Base-by-base conservation (phyloP, 306 rosid species). In the Cajanus cajan region DNA sequence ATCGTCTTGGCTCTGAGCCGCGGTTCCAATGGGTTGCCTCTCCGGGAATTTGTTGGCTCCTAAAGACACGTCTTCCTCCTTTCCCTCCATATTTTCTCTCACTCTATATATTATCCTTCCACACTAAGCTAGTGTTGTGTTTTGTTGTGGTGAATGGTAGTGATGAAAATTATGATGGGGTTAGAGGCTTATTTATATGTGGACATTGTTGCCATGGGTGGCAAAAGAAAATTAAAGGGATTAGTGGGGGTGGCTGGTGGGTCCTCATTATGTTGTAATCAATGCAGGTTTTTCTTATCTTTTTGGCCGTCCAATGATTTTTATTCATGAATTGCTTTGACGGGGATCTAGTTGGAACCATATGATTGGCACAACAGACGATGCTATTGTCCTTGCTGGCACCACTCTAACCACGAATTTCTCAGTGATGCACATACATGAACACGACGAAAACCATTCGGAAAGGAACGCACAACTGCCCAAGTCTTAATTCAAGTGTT, bases 41-140 rank as follows among this genome's bases (percentile, higher is more conserved):
- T 94, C 98, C 3, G 92, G 48, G 85, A 71, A 94, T 88, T 86
- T 94, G 96, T 92, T 94, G 4, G 98, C 98, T 80, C 97, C 98
- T 73, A 94, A 47, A 0, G 80, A 80, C 0, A 94, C 97, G 72
- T 94, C 98, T 71, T 94, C 88, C 76, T 94, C 98, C 82, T 92
- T 94, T 0, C 79, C 96, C 62, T 94, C 97, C 98, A 94, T 93
- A 74, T 54, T 55, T 10, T 5, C 11, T 2, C 59, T 19, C 59
- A 2, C 31, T 19, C 5, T 52, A 2, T 19, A 3, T 7, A 28
- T 9, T 2, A 2, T 5, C 11, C 7, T 9, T 54, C 7, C 24
- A 28, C 1, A 28, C n/a, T n/a, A n/a, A n/a, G n/a, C n/a, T n/a
- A n/a, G n/a, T n/a, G n/a, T n/a, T n/a, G n/a, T n/a, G 31, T 28